Conservation (phyloP, 192 early-diverging fungal species). For the Backusella circina region DNA sequence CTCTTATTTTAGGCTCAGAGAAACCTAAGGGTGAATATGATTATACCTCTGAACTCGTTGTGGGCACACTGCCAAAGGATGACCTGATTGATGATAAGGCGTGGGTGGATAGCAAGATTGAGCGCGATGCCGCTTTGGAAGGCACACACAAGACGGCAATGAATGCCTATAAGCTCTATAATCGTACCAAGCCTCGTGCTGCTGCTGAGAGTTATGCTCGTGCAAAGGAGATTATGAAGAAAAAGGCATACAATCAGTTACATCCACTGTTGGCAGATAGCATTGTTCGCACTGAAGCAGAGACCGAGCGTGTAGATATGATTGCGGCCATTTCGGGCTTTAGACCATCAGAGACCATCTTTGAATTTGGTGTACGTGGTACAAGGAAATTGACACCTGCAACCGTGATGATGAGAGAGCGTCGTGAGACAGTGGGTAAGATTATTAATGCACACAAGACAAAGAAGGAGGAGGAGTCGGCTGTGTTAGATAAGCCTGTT, state of each 20-base stretch:
- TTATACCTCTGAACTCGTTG: slow-evolving; percentile 77
- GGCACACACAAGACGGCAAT: slow-evolving; percentile 60
- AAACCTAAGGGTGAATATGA: slow-evolving; percentile 36
- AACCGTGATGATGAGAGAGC: slow-evolving; percentile 64
- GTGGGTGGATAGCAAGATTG: slow-evolving; percentile 62
- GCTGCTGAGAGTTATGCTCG: slow-evolving; percentile 83
- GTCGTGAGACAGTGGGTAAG: slow-evolving; percentile 46
- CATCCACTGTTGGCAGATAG: slow-evolving; percentile 64
- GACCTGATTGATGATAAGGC: slow-evolving; percentile 70
- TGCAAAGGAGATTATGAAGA: slow-evolving; percentile 77
- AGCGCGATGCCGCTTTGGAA: slow-evolving; percentile 60
- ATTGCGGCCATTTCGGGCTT: slow-evolving; percentile 76
- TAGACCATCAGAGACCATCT: slow-evolving; percentile 89
- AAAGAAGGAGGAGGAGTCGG: slow-evolving; percentile 4
- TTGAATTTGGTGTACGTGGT: slow-evolving; percentile 89
- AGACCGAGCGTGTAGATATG: slow-evolving; percentile 65
- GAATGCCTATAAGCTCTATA: slow-evolving; percentile 88
- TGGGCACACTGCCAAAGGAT: slow-evolving; percentile 73
- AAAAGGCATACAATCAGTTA: slow-evolving; percentile 58
- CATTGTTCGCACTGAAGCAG: slow-evolving; percentile 24
- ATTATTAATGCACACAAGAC: slow-evolving; percentile 32
- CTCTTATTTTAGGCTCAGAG: slow-evolving; percentile 41
- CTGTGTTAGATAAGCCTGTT: not conserved
- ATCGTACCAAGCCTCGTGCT: slow-evolving; percentile 76
- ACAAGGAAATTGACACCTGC: slow-evolving; percentile 66